Evolutionary conservation across 2,329 filamentous ascomycete genomes (phyloP), one percentile per base, ranked within the genome.

Genomic region (Stagonosporopsis vannaccii): DNA sequence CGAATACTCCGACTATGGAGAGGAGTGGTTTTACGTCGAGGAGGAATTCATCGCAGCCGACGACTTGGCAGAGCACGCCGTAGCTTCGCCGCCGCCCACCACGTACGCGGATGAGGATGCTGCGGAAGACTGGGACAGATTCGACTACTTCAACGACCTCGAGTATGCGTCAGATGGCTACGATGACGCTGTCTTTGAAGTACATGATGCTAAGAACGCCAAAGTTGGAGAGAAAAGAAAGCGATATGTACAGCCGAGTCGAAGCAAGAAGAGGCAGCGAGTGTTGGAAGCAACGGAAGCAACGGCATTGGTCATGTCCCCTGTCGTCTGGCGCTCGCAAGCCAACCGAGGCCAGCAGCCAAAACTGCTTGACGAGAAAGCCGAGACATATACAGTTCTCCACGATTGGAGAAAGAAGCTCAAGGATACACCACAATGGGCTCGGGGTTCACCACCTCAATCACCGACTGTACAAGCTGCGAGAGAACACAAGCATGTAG

Each of bases 91-190:
- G 20, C 69, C 74, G 15, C 75, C 72, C 6, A 67, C 64, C 9
- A 58, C 65, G 4, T 70, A 69, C 57, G 61, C 58, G 23, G 72
- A 71, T 59, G 65, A 75, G 17, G 74, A 76, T 44, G 58, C 47
- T 42, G 51, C 64, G 23, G 68, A 71, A 37, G 78, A 81, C n/a
- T 81, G 76, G 70, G 80, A 82, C 58, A 68, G 76, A 40, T 82
- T 77, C 63, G 78, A 78, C 19, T 82, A 81, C 66, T 81, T 73
- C 71, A 77, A 77, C 52, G 80, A 82, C 54, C 67, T 81, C 39
- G 80, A 82, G 51, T 81, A 81, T 58, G 79, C 72, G 12, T 78
- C 77, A 15, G 79, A 81, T 59, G 74, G 77, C 37, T 81, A 80
- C 45, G 78, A 79, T 61, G 78, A 81, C 44, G 67, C 75, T 55